Base-by-base conservation (phyloP, 768 basidiomycete species). In the Rubroboletus pulcherrimus region DNA sequence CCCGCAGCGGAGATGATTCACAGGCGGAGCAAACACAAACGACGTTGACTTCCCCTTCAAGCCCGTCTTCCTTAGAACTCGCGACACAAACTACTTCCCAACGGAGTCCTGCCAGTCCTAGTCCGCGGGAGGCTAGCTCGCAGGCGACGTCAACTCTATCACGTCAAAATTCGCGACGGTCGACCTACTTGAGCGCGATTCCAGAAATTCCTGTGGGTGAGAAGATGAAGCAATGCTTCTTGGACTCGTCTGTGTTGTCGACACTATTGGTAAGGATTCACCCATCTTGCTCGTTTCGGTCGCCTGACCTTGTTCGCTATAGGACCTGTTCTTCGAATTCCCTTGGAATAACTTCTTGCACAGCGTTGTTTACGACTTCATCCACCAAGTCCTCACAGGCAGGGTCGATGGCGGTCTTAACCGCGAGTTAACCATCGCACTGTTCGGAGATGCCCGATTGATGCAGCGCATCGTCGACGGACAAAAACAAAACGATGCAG, bases 331-430 rank as follows among this genome's bases (percentile, higher is more conserved):
- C 77, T 98, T 98, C 68, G 87, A 89, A 57, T 97, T 88, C 65
- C 94, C 95, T 0, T 93, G 91, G 88, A 98, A 99, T 73, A 98
- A 98, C 68, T 98, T 98, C 70, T 74, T 98, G 31, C 97, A 99
- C 69, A 93, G 91, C 64, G 88, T 94, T 31, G 93, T 97, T 17
- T 98, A 98, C 67, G 97, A 99, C 69, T 77, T 97, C 55, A 78
- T 98, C 1, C 97, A 98, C 67, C 97, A 98, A 70, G 87, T 98
- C 43, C 79, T 99, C 53, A 95, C 91, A 2, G 95, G 93, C 14
- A 83, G 86, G 26, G 81, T 94, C 21, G 90, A 93, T 15, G 77
- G 78, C n/a, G 87, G 91, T 4, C 78, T 84, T 49, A 97, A 97
- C 65, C 84, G 91, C 54, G 88, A 94, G 61, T 79, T 98, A 33